phyloP scores from a whole-genome alignment of 2,329 filamentous ascomycete genomes.

The Aspergillus ibericus region DNA sequence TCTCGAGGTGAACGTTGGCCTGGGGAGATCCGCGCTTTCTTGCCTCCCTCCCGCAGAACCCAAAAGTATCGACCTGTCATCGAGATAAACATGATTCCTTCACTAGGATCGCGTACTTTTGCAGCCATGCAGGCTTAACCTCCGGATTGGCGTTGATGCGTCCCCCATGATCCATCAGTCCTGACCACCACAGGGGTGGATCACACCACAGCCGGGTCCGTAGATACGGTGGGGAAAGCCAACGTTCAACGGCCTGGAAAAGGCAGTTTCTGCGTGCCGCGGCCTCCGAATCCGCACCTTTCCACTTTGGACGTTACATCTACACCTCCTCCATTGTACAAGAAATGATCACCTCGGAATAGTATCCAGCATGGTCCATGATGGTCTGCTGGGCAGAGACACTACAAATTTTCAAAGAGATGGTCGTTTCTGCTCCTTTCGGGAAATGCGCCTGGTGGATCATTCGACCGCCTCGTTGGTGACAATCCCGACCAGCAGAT shows the following conservation, averaged over 20 bases:
- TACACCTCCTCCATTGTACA: background rate
- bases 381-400: background rate
- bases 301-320: background rate
- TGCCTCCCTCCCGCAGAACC: background rate
- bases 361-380: background rate
- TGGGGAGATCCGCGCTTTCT: background rate
- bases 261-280: conserved; percentile 9
- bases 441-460: background rate
- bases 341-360: background rate
- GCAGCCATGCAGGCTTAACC: conserved; percentile 1
- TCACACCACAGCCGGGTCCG: conserved; percentile 14
- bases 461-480: background rate
- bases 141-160: conserved; percentile 4
- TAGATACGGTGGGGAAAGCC: conserved; percentile 14
- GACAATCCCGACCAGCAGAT: background rate
- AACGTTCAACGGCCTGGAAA: conserved; percentile 13
- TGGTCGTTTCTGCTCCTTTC: background rate
- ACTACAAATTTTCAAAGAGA: background rate
- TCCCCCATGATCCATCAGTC: conserved; percentile 7
- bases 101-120: conserved; percentile 6
- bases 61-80: background rate
- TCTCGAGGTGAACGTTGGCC: background rate
- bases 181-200: conserved; percentile 15
- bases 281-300: conserved; percentile 4
- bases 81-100: background rate